Evolutionary conservation across 2,329 filamentous ascomycete species (phyloP), one percentile per base, ranked within the genome.

Genomic region (Lojkania enalia): DNA sequence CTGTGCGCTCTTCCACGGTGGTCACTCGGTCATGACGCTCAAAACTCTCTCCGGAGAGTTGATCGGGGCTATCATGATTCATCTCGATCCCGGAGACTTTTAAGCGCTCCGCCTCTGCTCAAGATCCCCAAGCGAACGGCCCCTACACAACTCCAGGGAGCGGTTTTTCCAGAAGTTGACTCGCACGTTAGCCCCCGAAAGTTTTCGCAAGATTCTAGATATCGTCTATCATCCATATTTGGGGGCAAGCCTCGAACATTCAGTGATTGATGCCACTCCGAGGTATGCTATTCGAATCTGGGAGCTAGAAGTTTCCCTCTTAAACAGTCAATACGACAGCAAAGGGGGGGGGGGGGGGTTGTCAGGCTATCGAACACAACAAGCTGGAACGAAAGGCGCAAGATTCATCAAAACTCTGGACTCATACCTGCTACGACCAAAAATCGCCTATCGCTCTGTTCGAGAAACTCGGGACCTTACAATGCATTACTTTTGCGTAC

Each of bases 251-350:
- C 35, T 65, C 2, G 52, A 46, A 2, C 36, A 57, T 19, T 52
- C 66, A 5, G 39, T 56, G 25, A 53, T 67, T 13, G 58, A 66
- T 32, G 57, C 61, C 2, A 65, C 64, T 5, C 64, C 64, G 0
- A 32, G 46, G 6, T 47, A 60, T 31, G 54, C 59, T 0, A 58
- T 62, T 6, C 30, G 25, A 11, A 37, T 63, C 2, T 65, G 61
- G 63, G 45, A 54, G 20, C 35, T 57, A 15, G 46, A 46, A 29
- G 47, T 19, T 3, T 5, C 25, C 4, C 32, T 43, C 5, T n/a
- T 43, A 12, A 40, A 35, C 15, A 41, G 33, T 13, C 21, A 43
- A 7, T 25, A 44, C 7, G 38, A 44, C 14, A 23, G 32, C 9
- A 27, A 46, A 19, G 12, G 21, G 12, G 9, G 14, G 14, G 20